A percentile compares a stretch with the other conserved stretches of the same genome.
These are phyloP conservation scores for Phytophthora pistaciae DNA, from an alignment of 352 stramenopile species.

Conservation along the genomic window DNA sequence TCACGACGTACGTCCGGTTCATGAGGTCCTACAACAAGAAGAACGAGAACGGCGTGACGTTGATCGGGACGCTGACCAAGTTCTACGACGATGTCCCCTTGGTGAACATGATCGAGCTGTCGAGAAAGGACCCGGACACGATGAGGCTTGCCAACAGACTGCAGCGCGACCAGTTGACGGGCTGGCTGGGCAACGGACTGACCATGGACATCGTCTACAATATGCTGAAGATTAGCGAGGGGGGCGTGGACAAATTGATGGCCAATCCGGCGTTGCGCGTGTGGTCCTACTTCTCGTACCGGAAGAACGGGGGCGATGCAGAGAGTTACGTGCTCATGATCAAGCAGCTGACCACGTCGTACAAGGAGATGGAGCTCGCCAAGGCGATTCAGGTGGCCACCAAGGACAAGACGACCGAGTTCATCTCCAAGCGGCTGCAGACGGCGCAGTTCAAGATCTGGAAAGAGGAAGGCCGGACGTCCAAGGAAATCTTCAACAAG, in stretches of 20 bases:
- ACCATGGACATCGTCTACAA: background rate
- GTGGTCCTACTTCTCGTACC: background rate
- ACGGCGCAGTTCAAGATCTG: background rate
- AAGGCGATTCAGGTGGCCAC: constrained; percentile 4
- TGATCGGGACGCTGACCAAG: constrained; percentile 2
- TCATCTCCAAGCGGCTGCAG: background rate
- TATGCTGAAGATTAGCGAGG: background rate
- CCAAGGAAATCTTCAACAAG: background rate
- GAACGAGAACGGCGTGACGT: background rate
- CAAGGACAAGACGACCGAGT: constrained; percentile 2
- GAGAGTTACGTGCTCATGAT: background rate
- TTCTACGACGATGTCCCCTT: background rate
- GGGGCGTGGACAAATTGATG: background rate
- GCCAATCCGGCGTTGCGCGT: background rate
- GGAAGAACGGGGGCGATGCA: background rate
- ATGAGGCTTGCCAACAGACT: background rate
- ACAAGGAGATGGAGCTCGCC: constrained; percentile 2
- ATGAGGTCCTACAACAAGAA: constrained; percentile 5
- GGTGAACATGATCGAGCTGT: background rate
- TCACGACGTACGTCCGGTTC: constrained; percentile 2
- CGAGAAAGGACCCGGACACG: background rate
- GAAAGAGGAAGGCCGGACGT: constrained; percentile 1
- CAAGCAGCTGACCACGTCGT: background rate
- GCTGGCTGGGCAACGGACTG: background rate
- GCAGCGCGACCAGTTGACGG: background rate